These are phyloP conservation scores for Cytospora piceicola DNA, from an alignment of 2,329 filamentous ascomycete genomes.

Conservation along the genomic window DNA sequence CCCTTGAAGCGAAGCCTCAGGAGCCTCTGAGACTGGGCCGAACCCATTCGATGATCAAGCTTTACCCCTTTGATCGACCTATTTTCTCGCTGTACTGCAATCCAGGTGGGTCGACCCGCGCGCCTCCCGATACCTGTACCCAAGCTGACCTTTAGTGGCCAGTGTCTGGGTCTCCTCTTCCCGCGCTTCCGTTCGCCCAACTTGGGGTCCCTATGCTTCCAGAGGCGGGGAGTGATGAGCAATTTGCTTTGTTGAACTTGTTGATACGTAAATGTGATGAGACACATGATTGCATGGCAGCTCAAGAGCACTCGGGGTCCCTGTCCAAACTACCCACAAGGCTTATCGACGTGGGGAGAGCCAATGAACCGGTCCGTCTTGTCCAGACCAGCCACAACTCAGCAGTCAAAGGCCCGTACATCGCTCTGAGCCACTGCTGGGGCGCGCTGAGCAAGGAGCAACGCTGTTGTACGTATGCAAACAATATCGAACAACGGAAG, in stretches of 20 bases:
- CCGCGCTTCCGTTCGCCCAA: neutral
- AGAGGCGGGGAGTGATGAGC: neutral
- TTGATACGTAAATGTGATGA: neutral
- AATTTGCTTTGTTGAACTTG: neutral
- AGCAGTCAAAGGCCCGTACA: slow-evolving; percentile 24
- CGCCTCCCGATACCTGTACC: neutral
- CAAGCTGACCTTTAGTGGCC: neutral
- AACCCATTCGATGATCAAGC: neutral
- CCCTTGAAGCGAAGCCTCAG: neutral
- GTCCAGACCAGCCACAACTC: slow-evolving; percentile 5
- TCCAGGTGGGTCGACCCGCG: neutral
- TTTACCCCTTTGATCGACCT: neutral
- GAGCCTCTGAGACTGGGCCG: neutral
- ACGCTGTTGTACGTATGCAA: slow-evolving; percentile 34
- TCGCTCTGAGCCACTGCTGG: slow-evolving; percentile 36
- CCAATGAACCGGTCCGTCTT: slow-evolving; percentile 9
- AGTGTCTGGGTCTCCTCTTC: neutral
- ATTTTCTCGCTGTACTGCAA: neutral
- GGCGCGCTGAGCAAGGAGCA: slow-evolving; percentile 36
- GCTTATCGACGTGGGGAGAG: slow-evolving; percentile 31
- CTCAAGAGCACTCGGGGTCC: neutral
- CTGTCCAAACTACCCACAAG: slow-evolving; percentile 30
- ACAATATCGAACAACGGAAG: slow-evolving; percentile 11
- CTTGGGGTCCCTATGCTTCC: slow-evolving; percentile 4
- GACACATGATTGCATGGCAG: neutral